Conservation (phyloP, 2,329 filamentous ascomycete species). For the Amphichorda felina region DNA sequence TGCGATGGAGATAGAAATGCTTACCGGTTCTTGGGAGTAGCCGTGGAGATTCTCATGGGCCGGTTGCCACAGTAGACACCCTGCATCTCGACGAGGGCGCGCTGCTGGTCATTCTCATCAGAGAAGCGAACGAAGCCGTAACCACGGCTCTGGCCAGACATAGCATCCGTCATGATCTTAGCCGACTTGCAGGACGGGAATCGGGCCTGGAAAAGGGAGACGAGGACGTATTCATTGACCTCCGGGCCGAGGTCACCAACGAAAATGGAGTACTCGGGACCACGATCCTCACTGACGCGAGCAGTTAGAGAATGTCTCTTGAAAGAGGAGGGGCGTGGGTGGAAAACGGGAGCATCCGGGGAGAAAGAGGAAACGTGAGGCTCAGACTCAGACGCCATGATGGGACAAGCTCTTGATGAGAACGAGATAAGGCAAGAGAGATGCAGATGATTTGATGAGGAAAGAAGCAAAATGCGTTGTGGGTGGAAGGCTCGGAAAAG, state of each 20-base stretch:
- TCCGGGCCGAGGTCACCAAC: constrained; percentile 96
- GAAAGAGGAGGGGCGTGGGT: background rate
- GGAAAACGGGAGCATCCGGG: background rate
- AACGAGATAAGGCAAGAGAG: background rate
- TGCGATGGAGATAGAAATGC: constrained; percentile 7
- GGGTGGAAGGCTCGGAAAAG: background rate
- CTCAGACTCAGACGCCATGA: background rate
- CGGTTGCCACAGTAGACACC: constrained; percentile 98
- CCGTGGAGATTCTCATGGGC: constrained; percentile 96
- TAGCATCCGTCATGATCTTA: constrained; percentile 99
- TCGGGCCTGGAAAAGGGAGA: constrained; percentile 91
- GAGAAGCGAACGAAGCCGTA: constrained; percentile 98
- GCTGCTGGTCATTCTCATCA: constrained; percentile 91
- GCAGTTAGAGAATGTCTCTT: background rate
- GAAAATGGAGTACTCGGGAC: constrained; percentile 94
- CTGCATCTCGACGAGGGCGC: constrained; percentile 94
- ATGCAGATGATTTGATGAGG: background rate
- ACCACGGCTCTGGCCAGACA: constrained; percentile 92
- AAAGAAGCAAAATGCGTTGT: background rate
- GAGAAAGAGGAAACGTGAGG: background rate
- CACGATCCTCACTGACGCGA: constrained; percentile 68
- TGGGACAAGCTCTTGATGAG: background rate
- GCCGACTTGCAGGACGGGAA: constrained; percentile 98
- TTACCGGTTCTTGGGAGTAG: constrained; percentile 85
- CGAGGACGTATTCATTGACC: constrained; percentile 96